Conservation (phyloP, 306 rosid species). For the Canavalia ensiformis region DNA sequence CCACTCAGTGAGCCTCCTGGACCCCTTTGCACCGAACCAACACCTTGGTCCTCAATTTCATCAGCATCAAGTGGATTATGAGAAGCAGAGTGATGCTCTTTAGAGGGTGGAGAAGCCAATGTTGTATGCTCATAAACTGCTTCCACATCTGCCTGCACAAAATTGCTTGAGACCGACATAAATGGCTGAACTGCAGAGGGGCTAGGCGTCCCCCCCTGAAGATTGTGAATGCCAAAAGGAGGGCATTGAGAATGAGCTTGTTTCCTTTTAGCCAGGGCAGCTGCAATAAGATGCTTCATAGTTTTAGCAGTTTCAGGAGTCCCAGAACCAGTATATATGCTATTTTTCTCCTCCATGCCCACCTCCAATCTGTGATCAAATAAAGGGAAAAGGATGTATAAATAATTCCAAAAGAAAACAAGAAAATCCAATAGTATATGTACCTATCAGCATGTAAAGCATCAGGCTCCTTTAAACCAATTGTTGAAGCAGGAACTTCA, state of each 20-base stretch:
- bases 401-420: conserved; percentile 22
- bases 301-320: conserved; percentile 72
- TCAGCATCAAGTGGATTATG: conserved; percentile 71
- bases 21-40: conserved; percentile 75
- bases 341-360: conserved; percentile 61
- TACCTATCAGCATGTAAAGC: conserved; percentile 75
- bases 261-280: conserved; percentile 91
- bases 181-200: conserved; percentile 71
- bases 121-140: conserved; percentile 61
- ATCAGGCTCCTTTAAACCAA: conserved; percentile 61
- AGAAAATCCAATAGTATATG: conserved; percentile 31
- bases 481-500: conserved; percentile 60
- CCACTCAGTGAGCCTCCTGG: conserved; percentile 89
- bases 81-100: conserved; percentile 59
- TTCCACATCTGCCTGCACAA: conserved; percentile 61
- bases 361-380: conserved; percentile 62
- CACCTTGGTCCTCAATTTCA: conserved; percentile 81
- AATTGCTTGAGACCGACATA: conserved; percentile 61
- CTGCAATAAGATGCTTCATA: conserved; percentile 95
- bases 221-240: conserved; percentile 60
- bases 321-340: conserved; percentile 61
- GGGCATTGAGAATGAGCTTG: conserved; percentile 70
- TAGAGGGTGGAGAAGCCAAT: conserved; percentile 74
- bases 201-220: conserved; percentile 77
- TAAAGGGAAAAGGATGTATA: conserved; percentile 28